A percentile compares a stretch with the other conserved stretches of the same genome.
phyloP scores from a whole-genome alignment of 768 basidiomycete genomes.

The Lentinula raphanica region DNA sequence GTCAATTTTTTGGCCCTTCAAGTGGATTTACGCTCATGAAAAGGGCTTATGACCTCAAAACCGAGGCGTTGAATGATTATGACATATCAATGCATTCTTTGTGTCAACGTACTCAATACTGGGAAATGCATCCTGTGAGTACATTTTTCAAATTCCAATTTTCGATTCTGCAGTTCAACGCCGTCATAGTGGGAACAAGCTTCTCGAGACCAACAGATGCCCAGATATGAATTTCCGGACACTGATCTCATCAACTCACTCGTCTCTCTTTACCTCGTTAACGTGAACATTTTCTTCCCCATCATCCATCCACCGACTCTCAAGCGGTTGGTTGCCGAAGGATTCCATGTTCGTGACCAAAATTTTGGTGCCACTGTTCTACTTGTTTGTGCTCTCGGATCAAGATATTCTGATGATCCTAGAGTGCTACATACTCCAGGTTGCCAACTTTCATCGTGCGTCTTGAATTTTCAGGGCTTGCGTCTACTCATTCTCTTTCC shows the following conservation, averaged over 20 bases:
- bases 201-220: not conserved
- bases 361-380: conserved; percentile 38
- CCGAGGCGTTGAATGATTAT: not conserved
- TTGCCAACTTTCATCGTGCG: conserved; percentile 22
- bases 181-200: conserved; percentile 9
- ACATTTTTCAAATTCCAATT: not conserved
- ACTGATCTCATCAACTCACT: conserved; percentile 33
- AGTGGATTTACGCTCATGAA: conserved; percentile 8
- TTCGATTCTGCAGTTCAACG: no score
- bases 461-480: not conserved
- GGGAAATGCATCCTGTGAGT: conserved; percentile 4
- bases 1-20: not conserved
- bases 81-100: not conserved
- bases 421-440: conserved; percentile 25
- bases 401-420: conserved; percentile 37
- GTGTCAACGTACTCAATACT: conserved; percentile 2
- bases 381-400: conserved; percentile 44
- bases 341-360: conserved; percentile 30
- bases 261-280: conserved; percentile 45
- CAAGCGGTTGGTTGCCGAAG: conserved; percentile 28
- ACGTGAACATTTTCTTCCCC: conserved; percentile 36
- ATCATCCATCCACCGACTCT: conserved; percentile 39
- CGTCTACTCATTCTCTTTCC: not conserved
- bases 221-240: conserved; percentile 26
- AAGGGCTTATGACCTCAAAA: not conserved